Evolutionary conservation across 768 basidiomycete genomes (phyloP), one percentile per base, ranked within the genome.

Genomic region (Trametes villosa): DNA sequence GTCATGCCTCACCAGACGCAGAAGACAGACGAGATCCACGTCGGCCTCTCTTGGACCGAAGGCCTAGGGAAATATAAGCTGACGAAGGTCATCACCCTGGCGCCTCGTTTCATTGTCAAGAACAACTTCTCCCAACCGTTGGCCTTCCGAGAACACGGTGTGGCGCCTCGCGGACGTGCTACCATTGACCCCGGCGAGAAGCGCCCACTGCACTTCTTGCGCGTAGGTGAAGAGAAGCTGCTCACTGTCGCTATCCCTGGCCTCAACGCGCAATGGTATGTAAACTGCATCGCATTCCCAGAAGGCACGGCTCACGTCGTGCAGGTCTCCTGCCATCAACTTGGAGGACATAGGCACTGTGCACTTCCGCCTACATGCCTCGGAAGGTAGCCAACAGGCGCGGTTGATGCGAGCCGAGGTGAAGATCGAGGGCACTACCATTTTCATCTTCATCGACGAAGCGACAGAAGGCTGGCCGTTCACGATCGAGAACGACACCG

Each of bases 61-160:
- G 97, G 96, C 1, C 78, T 88, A n/a, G 97, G 97, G 34, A 98
- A 97, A 79, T 98, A 98, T 74, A 98, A 98, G 71, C 78, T 98
- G 33, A 90, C 89, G 27, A 98, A 98, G 76, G 89, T 98, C 65
- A 87, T 99, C 65, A 96, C 92, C 0, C 77, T 98, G 36, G 81
- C 91, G 9, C 97, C 97, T 27, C 86, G 97, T 46, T 98, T 95
- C 78, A 77, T 98, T 63, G 74, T 98, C 66, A 91, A 88, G 74
- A 99, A 98, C 75, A 82, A 86, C 61, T 80, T 94, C 36, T 63
- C 78, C 5, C 83, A 85, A 50, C 69, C 86, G 2, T 81, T 99
- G 31, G 85, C 85, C 38, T 87, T 96, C 75, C 86, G 97, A 47
- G 94, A 98, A 72, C 88, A 95, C 67, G 91, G 92, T 33, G 86